A percentile compares a stretch with the other conserved stretches of the same genome.
phyloP scores from a whole-genome alignment of 1,139 yeast genomes.

The Geotrichum bryndzae region DNA sequence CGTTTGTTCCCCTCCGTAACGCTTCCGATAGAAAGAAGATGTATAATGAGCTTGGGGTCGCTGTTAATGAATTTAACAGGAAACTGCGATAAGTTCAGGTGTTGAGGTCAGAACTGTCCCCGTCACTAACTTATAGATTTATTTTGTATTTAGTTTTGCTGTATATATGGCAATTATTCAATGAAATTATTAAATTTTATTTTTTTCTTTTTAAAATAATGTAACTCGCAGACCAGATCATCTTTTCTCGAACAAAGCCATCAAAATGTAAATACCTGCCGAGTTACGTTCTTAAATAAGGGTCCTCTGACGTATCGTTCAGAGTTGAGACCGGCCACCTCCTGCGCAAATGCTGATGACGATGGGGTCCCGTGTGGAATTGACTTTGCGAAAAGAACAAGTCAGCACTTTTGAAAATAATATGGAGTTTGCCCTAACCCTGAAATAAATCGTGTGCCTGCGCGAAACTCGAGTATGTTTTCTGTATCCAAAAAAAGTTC shows the following conservation, averaged over 20 bases:
- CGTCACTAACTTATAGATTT: no score
- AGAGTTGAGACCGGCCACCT: background rate
- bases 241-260: no score
- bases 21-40: conserved; percentile 55
- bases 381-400: background rate
- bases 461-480: background rate
- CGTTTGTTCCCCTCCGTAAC: conserved; percentile 77
- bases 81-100: background rate
- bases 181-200: no score
- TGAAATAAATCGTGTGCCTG: background rate
- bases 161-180: no score
- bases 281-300: no score
- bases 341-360: background rate
- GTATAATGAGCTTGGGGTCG: conserved; percentile 68
- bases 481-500: background rate
- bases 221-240: no score
- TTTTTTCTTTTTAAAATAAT: no score
- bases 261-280: no score
- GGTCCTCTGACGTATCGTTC: no score
- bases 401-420: background rate
- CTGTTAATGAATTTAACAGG: conserved; percentile 68
- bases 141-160: no score
- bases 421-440: background rate
- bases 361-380: background rate
- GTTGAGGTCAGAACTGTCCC: background rate